Evolutionary conservation across 306 rosid genomes (phyloP), one percentile per base, ranked within the genome.

Genomic region (Cucurbita argyrosperma): DNA sequence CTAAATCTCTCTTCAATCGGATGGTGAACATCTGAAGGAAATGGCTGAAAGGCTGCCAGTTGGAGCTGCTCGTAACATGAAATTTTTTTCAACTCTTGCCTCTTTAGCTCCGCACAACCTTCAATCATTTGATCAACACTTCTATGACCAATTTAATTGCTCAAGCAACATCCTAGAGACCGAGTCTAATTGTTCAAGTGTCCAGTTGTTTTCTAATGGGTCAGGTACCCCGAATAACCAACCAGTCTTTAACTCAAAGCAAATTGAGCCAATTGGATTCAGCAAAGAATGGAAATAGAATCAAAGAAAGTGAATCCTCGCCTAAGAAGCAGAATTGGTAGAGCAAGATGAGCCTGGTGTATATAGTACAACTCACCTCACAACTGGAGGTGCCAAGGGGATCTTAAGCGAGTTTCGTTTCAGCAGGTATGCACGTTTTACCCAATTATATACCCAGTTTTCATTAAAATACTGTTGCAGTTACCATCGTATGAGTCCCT

Each of bases 301-400:
- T 80, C 40, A 94, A 88, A 79, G 96, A 94, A 65, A 78, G 77
- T 71, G 99, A 94, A 78, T 82, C n/a, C 96, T 74, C 86, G 83
- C 43, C 82, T n/a, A 77, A 57, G 99, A 90, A 76, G 79, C 82
- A 57, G 99, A 94, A 85, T 86, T 97, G 99, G 95, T 91, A n/a
- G 96, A 94, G 86, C 99, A 94, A 83, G 96, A 89, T 75, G 97
- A 94, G 81, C 84, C 99, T 47, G 99, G 99, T 74, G 99, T 94
- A 56, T 94, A 88, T 80, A 94, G 91, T 74, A 91, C 99, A n/a
- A 42, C 97, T 94, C 66, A 85, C 97, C 67, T 84, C 97, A 82
- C 86, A 89, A 59, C 96, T 8, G 99, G 97, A 76, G 97, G 96
- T 66, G 88, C 74, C 76, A 89, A 83, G 82, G n/a, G n/a, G 97